Conservation (phyloP, 192 early-diverging fungal genomes). For the Endogone sp. region DNA sequence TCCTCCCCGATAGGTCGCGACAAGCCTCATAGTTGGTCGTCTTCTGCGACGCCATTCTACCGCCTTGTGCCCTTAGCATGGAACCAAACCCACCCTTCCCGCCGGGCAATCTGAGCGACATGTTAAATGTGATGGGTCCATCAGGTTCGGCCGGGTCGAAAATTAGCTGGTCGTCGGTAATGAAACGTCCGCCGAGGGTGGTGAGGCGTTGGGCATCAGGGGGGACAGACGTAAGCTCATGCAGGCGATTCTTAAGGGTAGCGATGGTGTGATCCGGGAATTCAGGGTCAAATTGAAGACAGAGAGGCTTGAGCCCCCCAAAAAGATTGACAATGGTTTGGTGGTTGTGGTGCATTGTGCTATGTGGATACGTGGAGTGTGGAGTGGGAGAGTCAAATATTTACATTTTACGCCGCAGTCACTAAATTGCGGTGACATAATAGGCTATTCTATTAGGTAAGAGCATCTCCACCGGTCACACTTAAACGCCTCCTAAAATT, state of each 20-base stretch:
- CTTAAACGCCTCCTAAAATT: no score
- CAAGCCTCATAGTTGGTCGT: conserved; percentile 91
- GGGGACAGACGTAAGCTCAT: conserved; percentile 17
- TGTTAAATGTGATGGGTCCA: neutral
- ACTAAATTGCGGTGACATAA: no score
- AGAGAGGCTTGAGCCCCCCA: neutral
- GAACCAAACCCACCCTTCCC: conserved; percentile 98
- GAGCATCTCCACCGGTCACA: no score
- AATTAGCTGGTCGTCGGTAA: conserved; percentile 36
- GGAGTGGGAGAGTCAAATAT: no score
- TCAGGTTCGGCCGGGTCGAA: conserved; percentile 15
- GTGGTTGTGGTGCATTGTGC: no score
- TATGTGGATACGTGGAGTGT: no score
- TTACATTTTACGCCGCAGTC: no score
- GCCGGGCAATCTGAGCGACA: conserved; percentile 58
- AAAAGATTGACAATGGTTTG: neutral
- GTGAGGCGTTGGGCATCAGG: conserved; percentile 33
- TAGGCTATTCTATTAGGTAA: no score
- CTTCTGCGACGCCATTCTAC: conserved; percentile 81
- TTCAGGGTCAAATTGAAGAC: neutral
- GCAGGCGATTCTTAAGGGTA: neutral
- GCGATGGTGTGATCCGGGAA: neutral
- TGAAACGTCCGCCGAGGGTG: conserved; percentile 34
- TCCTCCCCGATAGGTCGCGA: conserved; percentile 85
- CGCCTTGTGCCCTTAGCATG: conserved; percentile 90